These are phyloP conservation scores for Cladosporium phlei DNA, from an alignment of 2,329 filamentous ascomycete genomes.

Conservation along the genomic window DNA sequence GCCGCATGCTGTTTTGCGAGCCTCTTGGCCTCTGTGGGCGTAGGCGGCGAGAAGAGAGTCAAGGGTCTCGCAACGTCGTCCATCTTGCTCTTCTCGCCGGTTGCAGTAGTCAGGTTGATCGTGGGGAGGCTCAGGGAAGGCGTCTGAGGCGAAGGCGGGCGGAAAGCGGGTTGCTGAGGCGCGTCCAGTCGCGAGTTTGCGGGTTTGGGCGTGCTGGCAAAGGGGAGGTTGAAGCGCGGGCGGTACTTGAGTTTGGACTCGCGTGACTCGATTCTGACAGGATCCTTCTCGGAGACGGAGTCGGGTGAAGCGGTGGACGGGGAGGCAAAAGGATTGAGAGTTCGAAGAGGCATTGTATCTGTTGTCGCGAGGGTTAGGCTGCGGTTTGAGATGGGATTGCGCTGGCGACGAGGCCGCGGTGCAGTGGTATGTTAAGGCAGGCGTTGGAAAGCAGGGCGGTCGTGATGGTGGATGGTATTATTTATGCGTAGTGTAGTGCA, in stretches of 20 bases:
- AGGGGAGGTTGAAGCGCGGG: slow-evolving; percentile 27
- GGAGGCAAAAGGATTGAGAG: slow-evolving; percentile 55
- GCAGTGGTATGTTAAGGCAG: not conserved
- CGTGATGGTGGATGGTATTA: too few species aligned
- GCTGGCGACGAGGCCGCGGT: slow-evolving; percentile 4
- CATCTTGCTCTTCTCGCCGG: slow-evolving; percentile 67
- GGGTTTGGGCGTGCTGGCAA: slow-evolving; percentile 27
- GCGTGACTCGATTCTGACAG: slow-evolving; percentile 28
- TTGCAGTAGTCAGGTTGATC: slow-evolving; percentile 85
- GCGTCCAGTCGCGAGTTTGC: slow-evolving; percentile 26
- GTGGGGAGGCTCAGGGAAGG: slow-evolving; percentile 76
- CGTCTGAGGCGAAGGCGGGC: slow-evolving; percentile 60
- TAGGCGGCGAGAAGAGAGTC: slow-evolving; percentile 82
- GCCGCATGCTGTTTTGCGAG: slow-evolving; percentile 78
- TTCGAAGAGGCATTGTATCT: slow-evolving; percentile 60
- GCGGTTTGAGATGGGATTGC: not conserved
- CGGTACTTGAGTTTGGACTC: slow-evolving; percentile 23
- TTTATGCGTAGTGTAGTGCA: too few species aligned
- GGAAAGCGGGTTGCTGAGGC: slow-evolving; percentile 53
- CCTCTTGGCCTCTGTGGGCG: slow-evolving; percentile 72
- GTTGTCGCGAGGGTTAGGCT: slow-evolving; percentile 28
- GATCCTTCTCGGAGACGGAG: slow-evolving; percentile 50
- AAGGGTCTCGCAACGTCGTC: slow-evolving; percentile 68
- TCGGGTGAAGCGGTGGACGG: slow-evolving; percentile 46
- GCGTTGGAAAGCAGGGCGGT: not conserved